These are phyloP conservation scores for Huntiella abstrusa DNA, from an alignment of 2,329 filamentous ascomycete genomes.

Conservation along the genomic window DNA sequence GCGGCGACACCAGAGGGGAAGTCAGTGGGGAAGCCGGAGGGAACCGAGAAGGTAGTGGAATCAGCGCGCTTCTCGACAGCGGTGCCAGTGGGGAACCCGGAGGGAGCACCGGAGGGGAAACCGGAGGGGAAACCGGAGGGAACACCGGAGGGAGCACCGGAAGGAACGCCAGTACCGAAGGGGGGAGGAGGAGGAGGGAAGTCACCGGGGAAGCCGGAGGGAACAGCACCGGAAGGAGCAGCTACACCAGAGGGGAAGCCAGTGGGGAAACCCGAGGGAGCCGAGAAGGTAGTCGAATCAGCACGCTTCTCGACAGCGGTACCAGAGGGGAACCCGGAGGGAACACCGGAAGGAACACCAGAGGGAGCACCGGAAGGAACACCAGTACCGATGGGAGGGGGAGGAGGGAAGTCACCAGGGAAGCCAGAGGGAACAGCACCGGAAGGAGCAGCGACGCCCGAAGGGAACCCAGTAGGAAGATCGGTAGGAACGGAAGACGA, in stretches of 20 bases:
- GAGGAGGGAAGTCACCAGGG: neutral
- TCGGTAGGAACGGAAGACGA: neutral
- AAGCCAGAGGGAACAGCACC: neutral
- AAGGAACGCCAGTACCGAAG: neutral
- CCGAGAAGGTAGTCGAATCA: neutral
- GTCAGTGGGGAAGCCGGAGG: constrained; percentile 2
- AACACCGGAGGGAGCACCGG: neutral
- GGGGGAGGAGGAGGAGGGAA: neutral
- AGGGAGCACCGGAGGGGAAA: neutral
- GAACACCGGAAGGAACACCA: neutral
- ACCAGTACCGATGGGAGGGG: neutral
- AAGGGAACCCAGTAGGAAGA: neutral
- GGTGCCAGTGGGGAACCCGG: neutral
- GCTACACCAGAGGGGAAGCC: neutral
- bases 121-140: neutral
- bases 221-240: neutral
- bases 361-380: neutral
- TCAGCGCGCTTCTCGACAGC: neutral
- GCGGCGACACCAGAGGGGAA: neutral
- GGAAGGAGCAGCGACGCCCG: neutral
- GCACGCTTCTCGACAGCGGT: neutral
- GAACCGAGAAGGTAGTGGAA: neutral
- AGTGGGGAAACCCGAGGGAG: neutral
- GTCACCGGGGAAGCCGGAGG: neutral
- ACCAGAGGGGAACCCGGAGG: neutral